Evolutionary conservation across 495 filamentous ascomycete species (phyloP).

Genomic region (Penicillium egyptiacum): DNA sequence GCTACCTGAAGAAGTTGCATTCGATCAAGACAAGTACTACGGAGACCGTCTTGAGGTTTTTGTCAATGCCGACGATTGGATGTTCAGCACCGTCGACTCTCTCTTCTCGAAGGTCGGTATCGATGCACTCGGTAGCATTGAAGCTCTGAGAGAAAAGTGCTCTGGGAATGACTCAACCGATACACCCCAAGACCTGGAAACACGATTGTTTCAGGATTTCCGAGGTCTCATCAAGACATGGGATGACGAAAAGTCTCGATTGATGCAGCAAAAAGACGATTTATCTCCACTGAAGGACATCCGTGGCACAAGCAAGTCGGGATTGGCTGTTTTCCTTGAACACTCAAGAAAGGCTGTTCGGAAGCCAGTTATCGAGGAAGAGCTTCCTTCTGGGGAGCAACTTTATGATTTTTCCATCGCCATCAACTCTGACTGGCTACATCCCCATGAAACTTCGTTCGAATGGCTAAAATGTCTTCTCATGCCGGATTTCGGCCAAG

Average conservation of each 20-base stretch:
- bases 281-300: slow-evolving; percentile 47
- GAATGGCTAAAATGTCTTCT: slow-evolving; percentile 64
- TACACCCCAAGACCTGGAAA: slow-evolving; percentile 22
- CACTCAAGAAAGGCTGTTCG: slow-evolving; percentile 65
- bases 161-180: slow-evolving; percentile 19
- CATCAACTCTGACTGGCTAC: slow-evolving; percentile 56
- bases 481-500: slow-evolving; percentile 38
- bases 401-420: slow-evolving; percentile 55
- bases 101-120: slow-evolving; percentile 68
- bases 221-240: slow-evolving; percentile 54
- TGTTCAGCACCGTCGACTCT: slow-evolving; percentile 68
- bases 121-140: slow-evolving; percentile 46
- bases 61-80: slow-evolving; percentile 69
- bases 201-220: slow-evolving; percentile 51
- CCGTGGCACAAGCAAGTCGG: slow-evolving; percentile 50
- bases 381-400: slow-evolving; percentile 57
- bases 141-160: slow-evolving; percentile 38
- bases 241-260: slow-evolving; percentile 60
- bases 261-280: slow-evolving; percentile 55
- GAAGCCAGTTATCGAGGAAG: slow-evolving; percentile 48
- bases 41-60: slow-evolving; percentile 69
- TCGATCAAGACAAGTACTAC: slow-evolving; percentile 68
- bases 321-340: slow-evolving; percentile 75
- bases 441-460: slow-evolving; percentile 62
- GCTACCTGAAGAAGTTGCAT: slow-evolving; percentile 51